Base-by-base conservation (phyloP, 768 basidiomycete species). In the Lyophyllum semitale region DNA sequence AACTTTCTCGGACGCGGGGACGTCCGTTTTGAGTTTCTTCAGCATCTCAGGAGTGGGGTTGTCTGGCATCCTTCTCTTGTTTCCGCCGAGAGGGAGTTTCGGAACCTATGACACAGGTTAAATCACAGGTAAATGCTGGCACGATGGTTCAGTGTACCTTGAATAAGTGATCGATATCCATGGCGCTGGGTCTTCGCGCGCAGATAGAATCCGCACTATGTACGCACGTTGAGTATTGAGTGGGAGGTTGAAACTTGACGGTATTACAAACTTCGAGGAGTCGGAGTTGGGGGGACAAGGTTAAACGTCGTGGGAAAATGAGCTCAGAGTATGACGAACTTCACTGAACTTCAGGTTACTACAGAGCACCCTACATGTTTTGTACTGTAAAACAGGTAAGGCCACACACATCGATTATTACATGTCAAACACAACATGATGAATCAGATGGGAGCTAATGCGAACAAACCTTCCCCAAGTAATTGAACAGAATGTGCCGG, bases 31-130 rank as follows among this genome's bases (percentile, higher is more conserved):
- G 79, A 93, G 82, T 70, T 83, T 88, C 73, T 93, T 94, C 54
- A 94, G 75, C 78, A 91, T 81, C n/a, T 91, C 91, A 2, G 85
- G 84, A 2, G 87, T 84, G 25, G 89, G 91, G 59, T 84, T 84
- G 63, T 90, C 87, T 8, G 87, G 84, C 70, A 92, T 77, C 64
- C 84, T 89, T 51, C 91, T 76, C 69, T 93, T 94, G 61, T 77
- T 83, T 40, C 83, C 80, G 13, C 84, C 75, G 1, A 71, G 63
- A 3, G 89, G 85, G 48, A 90, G 75, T 70, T 87, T 88, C 17
- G 88, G 87, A 11, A 85, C 80, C 89, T 89, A 45, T 25, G 18
- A 13, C 9, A 49, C 54, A 20, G 20, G 27, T 48, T 41, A 52
- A 49, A 46, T 48, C 26, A 29, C 17, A 29, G 17, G 30, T 51